Conservation (phyloP, 306 rosid species). For the Pueraria montana region DNA sequence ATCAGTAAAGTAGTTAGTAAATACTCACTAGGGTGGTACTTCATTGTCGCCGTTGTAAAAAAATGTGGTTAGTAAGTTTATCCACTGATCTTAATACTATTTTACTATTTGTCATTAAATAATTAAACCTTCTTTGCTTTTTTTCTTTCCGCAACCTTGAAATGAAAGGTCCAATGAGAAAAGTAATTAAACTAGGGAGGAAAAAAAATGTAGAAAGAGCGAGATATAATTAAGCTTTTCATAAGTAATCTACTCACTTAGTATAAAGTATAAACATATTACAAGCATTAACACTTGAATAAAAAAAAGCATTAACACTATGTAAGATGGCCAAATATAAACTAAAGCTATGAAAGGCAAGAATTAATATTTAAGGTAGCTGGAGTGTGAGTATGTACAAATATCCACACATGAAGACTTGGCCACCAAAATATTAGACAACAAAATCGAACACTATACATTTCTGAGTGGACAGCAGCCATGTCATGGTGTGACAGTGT, state of each 20-base stretch:
- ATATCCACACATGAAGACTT: slow-evolving; percentile 26
- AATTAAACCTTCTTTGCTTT: neutral
- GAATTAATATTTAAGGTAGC: slow-evolving; percentile 18
- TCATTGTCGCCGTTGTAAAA: too few species aligned
- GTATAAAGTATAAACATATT: slow-evolving; percentile 10
- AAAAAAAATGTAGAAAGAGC: neutral
- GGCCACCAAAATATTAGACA: slow-evolving; percentile 19
- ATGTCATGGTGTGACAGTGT: slow-evolving; percentile 27
- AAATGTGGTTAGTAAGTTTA: neutral
- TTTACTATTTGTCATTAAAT: neutral
- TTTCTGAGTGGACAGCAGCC: slow-evolving; percentile 32
- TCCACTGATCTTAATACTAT: neutral
- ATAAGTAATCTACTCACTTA: slow-evolving; percentile 4
- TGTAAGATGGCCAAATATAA: neutral
- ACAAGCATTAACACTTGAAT: slow-evolving; percentile 22
- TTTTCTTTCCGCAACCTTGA: neutral
- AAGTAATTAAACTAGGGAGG: neutral
- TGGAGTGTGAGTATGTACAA: slow-evolving; percentile 30
- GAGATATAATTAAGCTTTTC: slow-evolving; percentile 4
- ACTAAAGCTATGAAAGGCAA: slow-evolving; percentile 18
- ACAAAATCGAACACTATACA: slow-evolving; percentile 35
- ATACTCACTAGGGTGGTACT: too few species aligned
- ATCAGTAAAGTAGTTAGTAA: too few species aligned
- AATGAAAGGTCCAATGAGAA: neutral
- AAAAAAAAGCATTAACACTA: neutral